A percentile compares a stretch with the other conserved stretches of the same genome.
These are phyloP conservation scores for Colletotrichum sp. DNA, from an alignment of 2,329 filamentous ascomycete genomes.

Conservation along the genomic window DNA sequence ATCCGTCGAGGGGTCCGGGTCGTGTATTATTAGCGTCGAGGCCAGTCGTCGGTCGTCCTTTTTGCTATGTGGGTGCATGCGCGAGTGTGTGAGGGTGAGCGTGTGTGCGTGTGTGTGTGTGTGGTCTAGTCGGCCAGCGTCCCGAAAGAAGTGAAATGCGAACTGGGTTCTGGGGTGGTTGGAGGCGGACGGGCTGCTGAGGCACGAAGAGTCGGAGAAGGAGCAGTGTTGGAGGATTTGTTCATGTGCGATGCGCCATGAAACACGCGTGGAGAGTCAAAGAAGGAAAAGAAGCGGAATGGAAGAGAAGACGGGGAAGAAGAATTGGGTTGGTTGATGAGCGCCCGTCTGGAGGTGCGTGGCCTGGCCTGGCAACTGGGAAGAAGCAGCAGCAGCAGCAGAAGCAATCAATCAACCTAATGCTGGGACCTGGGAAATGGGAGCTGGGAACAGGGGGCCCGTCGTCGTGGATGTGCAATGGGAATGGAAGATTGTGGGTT, in stretches of 20 bases:
- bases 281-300: slow-evolving; percentile 11
- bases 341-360: neutral
- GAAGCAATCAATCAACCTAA: neutral
- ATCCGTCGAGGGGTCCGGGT: neutral
- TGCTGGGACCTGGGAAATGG: neutral
- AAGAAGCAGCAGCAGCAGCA: neutral
- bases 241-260: neutral
- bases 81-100: neutral
- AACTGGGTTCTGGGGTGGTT: neutral
- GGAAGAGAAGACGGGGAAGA: neutral
- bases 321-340: neutral
- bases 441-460: neutral
- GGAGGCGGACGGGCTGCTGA: neutral
- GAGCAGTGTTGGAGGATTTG: neutral
- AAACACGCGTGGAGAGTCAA: neutral
- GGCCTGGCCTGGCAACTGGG: neutral
- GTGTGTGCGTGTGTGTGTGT: neutral
- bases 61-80: neutral
- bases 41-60: neutral
- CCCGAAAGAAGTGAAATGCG: neutral
- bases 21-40: neutral
- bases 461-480: neutral
- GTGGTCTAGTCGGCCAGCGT: neutral
- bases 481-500: neutral
- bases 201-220: slow-evolving; percentile 15